Base-by-base conservation (phyloP, 768 basidiomycete genomes). In the Pleurotus citrinopileatus region DNA sequence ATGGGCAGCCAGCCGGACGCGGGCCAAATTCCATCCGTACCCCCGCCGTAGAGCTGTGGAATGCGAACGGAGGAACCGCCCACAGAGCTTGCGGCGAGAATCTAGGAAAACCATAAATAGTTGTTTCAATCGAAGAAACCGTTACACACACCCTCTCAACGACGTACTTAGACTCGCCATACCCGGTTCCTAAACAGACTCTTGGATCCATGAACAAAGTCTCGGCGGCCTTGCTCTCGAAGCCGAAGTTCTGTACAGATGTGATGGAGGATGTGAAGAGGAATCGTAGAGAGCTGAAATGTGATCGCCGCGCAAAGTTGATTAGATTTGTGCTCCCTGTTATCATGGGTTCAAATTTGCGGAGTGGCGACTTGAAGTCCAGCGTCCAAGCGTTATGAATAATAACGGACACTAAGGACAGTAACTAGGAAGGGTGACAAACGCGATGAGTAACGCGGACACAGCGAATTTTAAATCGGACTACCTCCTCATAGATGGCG, bases 361-460 rank as follows among this genome's bases (percentile, higher is more conserved):
- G 63, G 27, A 79, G 59, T 6, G 66, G 61, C 1, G 76, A 64
- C 44, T 75, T 75, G 60, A 81, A 79, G 62, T 81, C 77, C 20
- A 81, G 65, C 1, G 67, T 68, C 80, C 80, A 81, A 4, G 77
- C 76, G 43, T 67, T 71, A 52, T 74, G 72, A 2, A 74, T 65
- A 50, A 77, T 64, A 5, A 59, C 34, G 1, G 65, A 70, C 3
- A 64, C 51, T 2, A 61, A 20, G 60, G 17, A 58, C 50, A 6
- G 60, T 60, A 19, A 72, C 60, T 65, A 68, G 45, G n/a, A 51
- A 40, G 22, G 43, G 8, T 7, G 38, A 7, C 10, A 40, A 7
- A 8, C 26, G 19, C 32, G 29, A 26, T 6, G n/a, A 29, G 29
- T n/a, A 48, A 12, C 6, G 27, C 10, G 10, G 8, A n/a, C n/a